phyloP scores from a whole-genome alignment of 1,139 yeast genomes.

The Suhomyces bribrorum region DNA sequence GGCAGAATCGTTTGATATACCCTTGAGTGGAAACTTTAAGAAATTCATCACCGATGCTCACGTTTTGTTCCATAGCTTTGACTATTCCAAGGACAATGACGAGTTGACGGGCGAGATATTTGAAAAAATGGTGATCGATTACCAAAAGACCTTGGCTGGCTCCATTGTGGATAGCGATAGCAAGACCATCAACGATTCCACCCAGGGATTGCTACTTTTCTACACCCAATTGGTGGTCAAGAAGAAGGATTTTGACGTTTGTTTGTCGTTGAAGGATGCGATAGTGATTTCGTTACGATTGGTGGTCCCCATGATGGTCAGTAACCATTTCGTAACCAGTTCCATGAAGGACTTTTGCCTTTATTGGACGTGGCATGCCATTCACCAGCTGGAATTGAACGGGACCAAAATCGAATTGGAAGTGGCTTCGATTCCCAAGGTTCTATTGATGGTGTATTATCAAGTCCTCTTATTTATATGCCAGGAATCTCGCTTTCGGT shows the following conservation, averaged over 20 bases:
- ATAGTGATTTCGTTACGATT: constrained; percentile 35
- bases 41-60: constrained; percentile 31
- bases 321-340: constrained; percentile 24
- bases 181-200: constrained; percentile 30
- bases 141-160: constrained; percentile 31
- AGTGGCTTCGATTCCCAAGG: constrained; percentile 33
- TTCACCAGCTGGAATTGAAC: constrained; percentile 24
- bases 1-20: constrained; percentile 63
- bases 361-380: constrained; percentile 46
- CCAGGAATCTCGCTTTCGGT: constrained; percentile 17
- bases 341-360: constrained; percentile 33
- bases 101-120: constrained; percentile 29
- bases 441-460: constrained; percentile 33
- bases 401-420: constrained; percentile 29
- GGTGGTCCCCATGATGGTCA: constrained; percentile 41
- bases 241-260: constrained; percentile 18
- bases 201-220: constrained; percentile 33
- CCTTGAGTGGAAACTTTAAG: constrained; percentile 44
- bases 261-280: constrained; percentile 35
- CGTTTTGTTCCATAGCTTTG: constrained; percentile 27
- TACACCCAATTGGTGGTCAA: constrained; percentile 27
- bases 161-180: constrained; percentile 30
- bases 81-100: constrained; percentile 15
- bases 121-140: constrained; percentile 37
- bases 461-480: constrained; percentile 36